Evolutionary conservation across 208 protist species (phyloP).

Genomic region (Leishmania major): DNA sequence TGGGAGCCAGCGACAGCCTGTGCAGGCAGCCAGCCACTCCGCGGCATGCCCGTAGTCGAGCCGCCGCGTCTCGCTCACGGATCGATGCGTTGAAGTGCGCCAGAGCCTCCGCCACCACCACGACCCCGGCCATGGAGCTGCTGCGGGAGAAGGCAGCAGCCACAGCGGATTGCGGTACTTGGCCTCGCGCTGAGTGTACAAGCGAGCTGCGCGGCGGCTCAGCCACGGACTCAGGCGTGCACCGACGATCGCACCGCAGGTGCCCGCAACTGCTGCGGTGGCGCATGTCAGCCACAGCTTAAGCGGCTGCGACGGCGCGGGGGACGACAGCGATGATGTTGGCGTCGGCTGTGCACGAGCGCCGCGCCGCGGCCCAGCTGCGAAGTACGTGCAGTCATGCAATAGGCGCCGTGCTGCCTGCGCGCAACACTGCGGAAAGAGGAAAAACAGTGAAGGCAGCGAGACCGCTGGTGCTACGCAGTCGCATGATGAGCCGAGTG

Average conservation of each 20-base stretch:
- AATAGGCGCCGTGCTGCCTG: constrained; percentile 1
- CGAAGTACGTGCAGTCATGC: not conserved
- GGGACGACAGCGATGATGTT: not conserved
- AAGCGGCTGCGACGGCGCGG: not conserved
- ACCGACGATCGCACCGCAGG: not conserved
- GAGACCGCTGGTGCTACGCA: not conserved
- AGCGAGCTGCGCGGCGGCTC: not conserved
- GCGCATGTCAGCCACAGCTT: not conserved
- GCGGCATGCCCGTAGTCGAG: not conserved
- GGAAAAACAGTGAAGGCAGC: not conserved
- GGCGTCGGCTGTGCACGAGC: not conserved
- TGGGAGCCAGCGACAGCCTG: constrained; percentile 12
- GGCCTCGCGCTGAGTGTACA: constrained; percentile 14
- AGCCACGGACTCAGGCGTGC: not conserved
- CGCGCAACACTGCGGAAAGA: not conserved
- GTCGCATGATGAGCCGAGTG: not conserved
- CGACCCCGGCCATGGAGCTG: not conserved
- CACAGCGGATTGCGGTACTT: constrained; percentile 27
- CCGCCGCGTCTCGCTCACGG: not conserved
- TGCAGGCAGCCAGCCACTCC: constrained; percentile 15
- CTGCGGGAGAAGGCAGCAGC: constrained; percentile 33
- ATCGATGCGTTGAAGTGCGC: not conserved
- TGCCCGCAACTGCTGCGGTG: not conserved
- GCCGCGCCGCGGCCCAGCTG: not conserved
- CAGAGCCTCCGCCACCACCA: constrained; percentile 2